Evolutionary conservation across 2,329 filamentous ascomycete genomes (phyloP).

Genomic region (Dothistroma pini): DNA sequence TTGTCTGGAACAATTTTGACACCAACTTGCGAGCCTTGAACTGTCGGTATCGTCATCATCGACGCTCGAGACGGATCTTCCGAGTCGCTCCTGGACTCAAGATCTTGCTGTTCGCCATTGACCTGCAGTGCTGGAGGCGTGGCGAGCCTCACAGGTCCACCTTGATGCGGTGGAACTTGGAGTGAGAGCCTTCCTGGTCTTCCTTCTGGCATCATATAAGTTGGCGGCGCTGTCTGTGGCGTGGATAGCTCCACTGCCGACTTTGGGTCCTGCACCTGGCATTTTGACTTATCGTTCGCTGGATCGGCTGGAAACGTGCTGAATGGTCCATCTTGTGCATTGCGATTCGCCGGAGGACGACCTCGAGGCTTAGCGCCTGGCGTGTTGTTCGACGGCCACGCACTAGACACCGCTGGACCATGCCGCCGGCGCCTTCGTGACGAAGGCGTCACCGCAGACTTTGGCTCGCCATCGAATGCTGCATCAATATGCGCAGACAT

Average conservation of each 20-base stretch:
- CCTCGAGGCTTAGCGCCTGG: conserved; percentile 71
- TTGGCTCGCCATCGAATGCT: conserved; percentile 57
- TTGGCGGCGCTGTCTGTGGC: conserved; percentile 51
- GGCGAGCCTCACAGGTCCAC: conserved; percentile 60
- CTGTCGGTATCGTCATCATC: conserved; percentile 1
- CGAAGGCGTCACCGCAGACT: conserved; percentile 68
- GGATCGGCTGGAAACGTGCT: conserved; percentile 66
- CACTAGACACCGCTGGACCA: conserved; percentile 84
- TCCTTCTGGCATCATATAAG: conserved; percentile 21
- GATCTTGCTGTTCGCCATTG: conserved; percentile 45
- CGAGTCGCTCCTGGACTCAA: conserved; percentile 22
- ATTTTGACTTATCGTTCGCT: conserved; percentile 23
- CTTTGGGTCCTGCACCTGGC: conserved; percentile 9
- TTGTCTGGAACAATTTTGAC: conserved; percentile 4
- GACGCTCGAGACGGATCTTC: conserved; percentile 19
- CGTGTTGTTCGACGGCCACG: conserved; percentile 68
- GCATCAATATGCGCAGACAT: conserved; percentile 42
- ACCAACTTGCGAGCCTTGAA: not conserved
- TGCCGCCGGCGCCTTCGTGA: conserved; percentile 60
- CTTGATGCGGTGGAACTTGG: conserved; percentile 60
- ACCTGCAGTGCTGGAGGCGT: conserved; percentile 56
- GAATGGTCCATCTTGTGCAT: conserved; percentile 63
- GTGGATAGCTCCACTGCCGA: conserved; percentile 40
- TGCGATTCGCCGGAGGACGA: conserved; percentile 70
- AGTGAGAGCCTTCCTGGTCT: conserved; percentile 55